These are phyloP conservation scores for Brassica napus DNA, from an alignment of 345 rosid genomes.

Conservation along the genomic window Da-Ae NC_063444.1:44192001-44192500, in stretches of 20 bases:
- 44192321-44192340: neutral
- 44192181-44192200: constrained; percentile 33
- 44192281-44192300: constrained; percentile 32
- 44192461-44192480: constrained; percentile 37
- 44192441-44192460: constrained; percentile 38
- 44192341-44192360: neutral
- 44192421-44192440: constrained; percentile 33
- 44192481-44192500: constrained; percentile 15
- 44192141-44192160: neutral
- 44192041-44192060: constrained; percentile 36
- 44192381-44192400: neutral
- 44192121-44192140: neutral
- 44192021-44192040: neutral
- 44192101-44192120: neutral
- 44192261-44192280: constrained; percentile 22
- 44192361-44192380: neutral
- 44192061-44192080: constrained; percentile 31
- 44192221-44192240: constrained; percentile 37
- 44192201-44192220: constrained; percentile 34
- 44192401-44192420: constrained; percentile 38
- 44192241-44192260: constrained; percentile 30
- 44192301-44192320: neutral
- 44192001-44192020: neutral
- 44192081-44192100: constrained; percentile 22
- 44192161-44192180: constrained; percentile 13